Evolutionary conservation across 1,139 yeast species (phyloP).

Genomic region (Geotrichum candidum): DNA sequence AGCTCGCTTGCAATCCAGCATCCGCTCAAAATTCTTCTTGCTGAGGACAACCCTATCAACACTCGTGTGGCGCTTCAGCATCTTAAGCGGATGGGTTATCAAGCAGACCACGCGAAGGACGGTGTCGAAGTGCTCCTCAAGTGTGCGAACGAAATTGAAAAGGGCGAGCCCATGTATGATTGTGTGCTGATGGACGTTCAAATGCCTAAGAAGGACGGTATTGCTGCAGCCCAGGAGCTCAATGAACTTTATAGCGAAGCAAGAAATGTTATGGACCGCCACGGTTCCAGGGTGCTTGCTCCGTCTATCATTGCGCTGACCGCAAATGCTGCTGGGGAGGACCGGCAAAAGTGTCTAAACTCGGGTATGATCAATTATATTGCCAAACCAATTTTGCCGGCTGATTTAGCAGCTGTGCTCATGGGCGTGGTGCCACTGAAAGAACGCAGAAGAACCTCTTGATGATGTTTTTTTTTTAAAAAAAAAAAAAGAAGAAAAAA

Average conservation of each 20-base stretch:
- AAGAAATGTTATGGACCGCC: not conserved
- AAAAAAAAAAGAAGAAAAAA: too few relatives aligned
- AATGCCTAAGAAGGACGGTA: slow-evolving; percentile 52
- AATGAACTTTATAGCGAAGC: slow-evolving; percentile 30
- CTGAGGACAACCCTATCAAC: slow-evolving; percentile 50
- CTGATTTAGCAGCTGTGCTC: slow-evolving; percentile 37
- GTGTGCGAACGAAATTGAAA: slow-evolving; percentile 33
- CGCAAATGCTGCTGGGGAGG: slow-evolving; percentile 55
- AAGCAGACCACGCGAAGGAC: slow-evolving; percentile 52
- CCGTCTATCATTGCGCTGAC: slow-evolving; percentile 50
- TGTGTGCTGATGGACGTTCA: slow-evolving; percentile 52
- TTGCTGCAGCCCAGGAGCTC: slow-evolving; percentile 41
- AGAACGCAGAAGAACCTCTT: slow-evolving; percentile 1
- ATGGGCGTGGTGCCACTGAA: slow-evolving; percentile 27
- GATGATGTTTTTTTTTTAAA: not conserved
- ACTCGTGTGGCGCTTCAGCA: slow-evolving; percentile 49
- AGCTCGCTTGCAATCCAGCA: slow-evolving; percentile 32
- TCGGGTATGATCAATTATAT: slow-evolving; percentile 54
- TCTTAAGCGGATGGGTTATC: slow-evolving; percentile 47
- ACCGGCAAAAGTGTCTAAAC: slow-evolving; percentile 43
- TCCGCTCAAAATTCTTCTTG: slow-evolving; percentile 46
- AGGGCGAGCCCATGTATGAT: slow-evolving; percentile 41
- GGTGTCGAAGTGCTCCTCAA: slow-evolving; percentile 47
- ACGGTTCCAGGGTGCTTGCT: slow-evolving; percentile 19
- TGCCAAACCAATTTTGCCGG: slow-evolving; percentile 51